phyloP scores from a whole-genome alignment of 2,329 filamentous ascomycete genomes.

The Sarocladium brachiariae region DNA sequence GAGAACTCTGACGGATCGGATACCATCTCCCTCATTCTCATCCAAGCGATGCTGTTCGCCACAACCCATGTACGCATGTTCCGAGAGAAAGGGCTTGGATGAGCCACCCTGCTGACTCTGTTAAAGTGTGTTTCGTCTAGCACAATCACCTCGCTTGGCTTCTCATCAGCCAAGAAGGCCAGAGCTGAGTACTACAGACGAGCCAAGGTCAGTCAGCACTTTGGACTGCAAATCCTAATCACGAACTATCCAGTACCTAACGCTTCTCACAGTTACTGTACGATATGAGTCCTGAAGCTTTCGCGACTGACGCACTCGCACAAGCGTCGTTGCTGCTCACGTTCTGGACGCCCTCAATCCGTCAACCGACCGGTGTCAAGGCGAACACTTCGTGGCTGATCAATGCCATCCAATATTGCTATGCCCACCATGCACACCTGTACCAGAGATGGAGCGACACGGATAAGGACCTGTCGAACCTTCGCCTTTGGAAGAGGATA shows the following conservation, averaged over 20 bases:
- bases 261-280: neutral
- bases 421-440: neutral
- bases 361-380: neutral
- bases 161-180: conserved; percentile 2
- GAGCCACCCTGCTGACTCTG: too few relatives aligned
- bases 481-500: conserved; percentile 1
- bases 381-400: neutral
- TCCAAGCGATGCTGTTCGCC: conserved; percentile 2
- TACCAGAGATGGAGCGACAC: neutral
- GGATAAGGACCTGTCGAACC: neutral
- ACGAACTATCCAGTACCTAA: too few relatives aligned
- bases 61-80: neutral
- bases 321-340: neutral
- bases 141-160: neutral
- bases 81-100: too few relatives aligned
- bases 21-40: neutral
- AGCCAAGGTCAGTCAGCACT: conserved; percentile 5
- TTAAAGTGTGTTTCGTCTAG: neutral
- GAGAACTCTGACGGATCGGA: neutral
- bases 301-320: neutral
- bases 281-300: neutral
- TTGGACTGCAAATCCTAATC: too few relatives aligned
- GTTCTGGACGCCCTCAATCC: neutral
- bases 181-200: conserved; percentile 5
- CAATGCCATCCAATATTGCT: neutral